Evolutionary conservation across 148 eudicot species (phyloP), one percentile per base, ranked within the genome.

Genomic region (Vaccinium vitisidaea): DNA sequence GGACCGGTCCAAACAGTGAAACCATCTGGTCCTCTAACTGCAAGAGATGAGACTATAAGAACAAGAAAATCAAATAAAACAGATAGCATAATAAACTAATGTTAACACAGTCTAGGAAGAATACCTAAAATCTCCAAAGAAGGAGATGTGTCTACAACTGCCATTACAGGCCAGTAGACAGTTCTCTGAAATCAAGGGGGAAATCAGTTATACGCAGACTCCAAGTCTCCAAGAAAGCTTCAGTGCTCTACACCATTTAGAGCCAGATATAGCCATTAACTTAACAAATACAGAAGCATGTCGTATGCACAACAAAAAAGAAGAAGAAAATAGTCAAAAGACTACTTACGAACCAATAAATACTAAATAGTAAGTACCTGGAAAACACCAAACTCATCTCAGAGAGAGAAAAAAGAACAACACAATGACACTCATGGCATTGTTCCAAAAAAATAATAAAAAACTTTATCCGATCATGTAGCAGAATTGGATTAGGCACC

Each of bases 21-120:
- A 56, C 94, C 98, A 15, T 90, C 95, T 30, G 95, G 93, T 74
- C 91, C 96, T 77, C 98, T 92, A 80, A 95, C 98, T 93, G 87
- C 74, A 85, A 46, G 48, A 58, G 21, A 49, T 14, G 8, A 27
- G 36, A 80, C 39, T 55, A 84, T 71, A 70, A 80, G 14, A 81
- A 58, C 71, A 87, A 83, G 71, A 84, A 59, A 54, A 79, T 67
- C 8, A 73, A 54, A 75, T 27, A 43, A 55, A 27, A 12, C 13
- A 11, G 19, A 50, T 71, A 65, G 27, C 15, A 49, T 15, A 59
- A 1, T 23, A 36, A 65, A 36, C 65, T 21, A 65, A 83, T 12
- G 27, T 2, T 48, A 39, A 73, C 14, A 5, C 59, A 15, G 30
- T 50, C 19, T 1, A 21, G 56, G 19, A 82, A 36, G 75, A 78